Conservation (phyloP, 2,329 filamentous ascomycete genomes). For the Didymella segeticola region DNA sequence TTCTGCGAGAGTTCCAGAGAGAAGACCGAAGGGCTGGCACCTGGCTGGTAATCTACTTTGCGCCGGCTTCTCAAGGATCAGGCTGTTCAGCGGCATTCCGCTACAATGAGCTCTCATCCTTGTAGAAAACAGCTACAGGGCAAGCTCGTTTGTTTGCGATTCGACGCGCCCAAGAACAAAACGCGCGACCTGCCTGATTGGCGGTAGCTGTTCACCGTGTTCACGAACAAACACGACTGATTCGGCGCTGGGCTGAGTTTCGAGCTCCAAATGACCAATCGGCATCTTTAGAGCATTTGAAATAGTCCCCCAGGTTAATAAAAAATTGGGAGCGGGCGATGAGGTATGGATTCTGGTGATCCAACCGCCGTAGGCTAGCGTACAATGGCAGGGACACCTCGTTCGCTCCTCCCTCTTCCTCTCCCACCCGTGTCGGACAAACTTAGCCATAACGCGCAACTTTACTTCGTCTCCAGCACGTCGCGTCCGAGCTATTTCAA, state of each 20-base stretch:
- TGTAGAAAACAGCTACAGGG: slow-evolving; percentile 6
- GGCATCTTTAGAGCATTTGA: slow-evolving; percentile 1
- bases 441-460: slow-evolving; percentile 9
- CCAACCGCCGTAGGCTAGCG: slow-evolving; percentile 6
- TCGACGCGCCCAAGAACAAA: neutral
- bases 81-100: neutral
- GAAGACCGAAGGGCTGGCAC: neutral
- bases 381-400: slow-evolving; percentile 5
- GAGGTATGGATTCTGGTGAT: slow-evolving; percentile 10
- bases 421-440: slow-evolving; percentile 11
- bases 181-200: slow-evolving; percentile 8
- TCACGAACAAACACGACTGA: slow-evolving; percentile 1
- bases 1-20: slow-evolving; percentile 2
- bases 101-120: neutral
- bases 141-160: slow-evolving; percentile 1
- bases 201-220: slow-evolving; percentile 8
- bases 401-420: slow-evolving; percentile 22
- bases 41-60: neutral
- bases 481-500: slow-evolving; percentile 7
- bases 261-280: slow-evolving; percentile 8
- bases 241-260: slow-evolving; percentile 1
- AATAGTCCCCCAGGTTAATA: neutral
- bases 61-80: neutral
- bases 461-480: slow-evolving; percentile 8
- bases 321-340: slow-evolving; percentile 6